phyloP scores from a whole-genome alignment of 441 rosid genomes.

The Manihot esculenta region DNA sequence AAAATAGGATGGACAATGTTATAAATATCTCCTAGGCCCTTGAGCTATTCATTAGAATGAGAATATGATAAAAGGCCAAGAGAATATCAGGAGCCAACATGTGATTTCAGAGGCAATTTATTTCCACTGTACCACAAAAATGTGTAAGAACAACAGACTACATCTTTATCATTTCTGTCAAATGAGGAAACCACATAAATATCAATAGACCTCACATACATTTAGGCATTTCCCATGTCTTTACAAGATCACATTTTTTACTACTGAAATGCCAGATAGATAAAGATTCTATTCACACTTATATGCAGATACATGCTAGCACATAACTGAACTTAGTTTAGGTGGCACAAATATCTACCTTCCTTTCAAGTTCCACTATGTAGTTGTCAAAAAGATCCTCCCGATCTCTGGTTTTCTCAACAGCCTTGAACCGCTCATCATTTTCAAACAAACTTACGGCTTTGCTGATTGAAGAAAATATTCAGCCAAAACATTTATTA shows the following conservation, averaged over 20 bases:
- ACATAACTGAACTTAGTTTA: not conserved
- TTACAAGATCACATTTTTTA: not conserved
- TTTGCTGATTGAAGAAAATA: conserved; percentile 57
- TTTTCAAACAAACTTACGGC: conserved; percentile 81
- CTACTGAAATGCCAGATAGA: not conserved
- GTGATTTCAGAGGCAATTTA: not conserved
- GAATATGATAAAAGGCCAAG: not conserved
- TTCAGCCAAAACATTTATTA: conserved; percentile 27
- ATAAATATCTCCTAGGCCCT: not conserved
- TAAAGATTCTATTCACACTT: not conserved
- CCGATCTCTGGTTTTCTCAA: conserved; percentile 83
- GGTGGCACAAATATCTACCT: conserved; percentile 43
- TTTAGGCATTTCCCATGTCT: not conserved
- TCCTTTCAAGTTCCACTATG: conserved; percentile 86
- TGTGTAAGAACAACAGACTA: not conserved
- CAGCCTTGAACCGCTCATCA: conserved; percentile 95
- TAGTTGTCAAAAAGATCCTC: conserved; percentile 91
- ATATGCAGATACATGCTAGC: not conserved
- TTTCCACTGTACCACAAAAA: not conserved
- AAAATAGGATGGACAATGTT: conserved; percentile 4
- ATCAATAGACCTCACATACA: not conserved
- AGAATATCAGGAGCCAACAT: not conserved
- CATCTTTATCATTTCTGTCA: not conserved
- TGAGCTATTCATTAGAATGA: not conserved
- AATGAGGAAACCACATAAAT: not conserved